Evolutionary conservation across 2,329 filamentous ascomycete species (phyloP), one percentile per base, ranked within the genome.

Genomic region (Talaromyces sp.): DNA sequence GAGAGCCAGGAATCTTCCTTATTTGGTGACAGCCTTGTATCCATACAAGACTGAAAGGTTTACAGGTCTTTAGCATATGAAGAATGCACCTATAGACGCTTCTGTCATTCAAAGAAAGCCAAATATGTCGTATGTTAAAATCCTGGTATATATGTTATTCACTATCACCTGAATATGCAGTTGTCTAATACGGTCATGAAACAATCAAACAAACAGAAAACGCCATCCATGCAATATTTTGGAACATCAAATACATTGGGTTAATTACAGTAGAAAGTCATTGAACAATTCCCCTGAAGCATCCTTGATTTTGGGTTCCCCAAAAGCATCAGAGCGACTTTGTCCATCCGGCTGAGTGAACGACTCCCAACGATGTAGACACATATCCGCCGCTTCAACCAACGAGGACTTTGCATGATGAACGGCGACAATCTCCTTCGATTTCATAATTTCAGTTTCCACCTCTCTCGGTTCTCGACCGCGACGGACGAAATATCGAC

Each of bases 401-500:
- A 78, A 73, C 3, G 47, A 66, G 8, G 64, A 64, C 52, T 68
- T 69, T 7, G 69, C 68, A 6, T 52, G 56, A 52, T 70, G 65
- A 19, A 73, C 69, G 9, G 74, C 64, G 7, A 69, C 39, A 16
- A 65, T 64, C 14, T 66, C 66, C 8, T 54, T 72, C 52, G 5
- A 69, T 67, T 8, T 74, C 66, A 59, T 79, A 2, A 66, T 50
- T 16, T 49, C 77, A 19, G 83, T 72, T 1, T 70, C 45, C 1
- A 86, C 75, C 66, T 83, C 81, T 66, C 79, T 81, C 16, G 76
- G 78, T 11, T 75, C 75, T 47, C 78, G 77, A 1, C 80, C 80
- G 16, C 80, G 75, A 24, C 78, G 77, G 37, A 86, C 79, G 69
- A 79, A 85, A 67, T 85, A 81, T 60, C 73, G 77, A 1, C 74